Evolutionary conservation across 2,329 filamentous ascomycete genomes (phyloP), one percentile per base, ranked within the genome.

Genomic region (Fusarium torulosum): DNA sequence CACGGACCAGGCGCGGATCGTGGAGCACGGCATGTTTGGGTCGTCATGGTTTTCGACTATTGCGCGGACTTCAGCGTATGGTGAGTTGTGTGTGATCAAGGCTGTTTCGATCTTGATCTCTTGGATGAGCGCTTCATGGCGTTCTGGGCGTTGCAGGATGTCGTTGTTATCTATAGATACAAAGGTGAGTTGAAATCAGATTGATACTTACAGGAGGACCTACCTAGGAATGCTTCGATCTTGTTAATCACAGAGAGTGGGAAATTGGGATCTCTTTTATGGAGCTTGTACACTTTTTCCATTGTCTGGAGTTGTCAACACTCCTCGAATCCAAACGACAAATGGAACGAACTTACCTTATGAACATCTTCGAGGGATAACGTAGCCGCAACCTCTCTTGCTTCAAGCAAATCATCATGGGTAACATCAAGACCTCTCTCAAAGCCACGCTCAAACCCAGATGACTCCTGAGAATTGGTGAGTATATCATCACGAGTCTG

Each of bases 31-130:
- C 25, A 79, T 75, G 9, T 57, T 70, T 0, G 83, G 81, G 62
- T 86, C 81, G 59, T 88, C 85, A 21, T 82, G 80, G 63, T 86
- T 85, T 61, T 83, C 80, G 8, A 85, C 83, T 9, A 86, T 82
- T 23, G 84, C 81, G n/a, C 84, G 82, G 11, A 85, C 84, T 70
- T 86, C 84, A 21, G 85, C 79, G 63, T 87, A 87, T 2, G 85
- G 85, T 27, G 82, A 85, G 70, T 85, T 82, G 69, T 84, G 82
- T 51, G 78, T 82, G 57, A 85, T 84, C 50, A 86, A 76, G 2
- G 83, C 83, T 3, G 82, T 80, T 69, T 86, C 81, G 20, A 84
- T 76, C 72, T 85, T 86, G 76, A 86, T 84, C 70, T 84, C 82
- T 20, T 78, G 74, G 45, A 85, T 83, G 38, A 84, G 69, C 2